Base-by-base conservation (phyloP, 345 rosid genomes). In the Sisymbrium altissimum region DNA sequence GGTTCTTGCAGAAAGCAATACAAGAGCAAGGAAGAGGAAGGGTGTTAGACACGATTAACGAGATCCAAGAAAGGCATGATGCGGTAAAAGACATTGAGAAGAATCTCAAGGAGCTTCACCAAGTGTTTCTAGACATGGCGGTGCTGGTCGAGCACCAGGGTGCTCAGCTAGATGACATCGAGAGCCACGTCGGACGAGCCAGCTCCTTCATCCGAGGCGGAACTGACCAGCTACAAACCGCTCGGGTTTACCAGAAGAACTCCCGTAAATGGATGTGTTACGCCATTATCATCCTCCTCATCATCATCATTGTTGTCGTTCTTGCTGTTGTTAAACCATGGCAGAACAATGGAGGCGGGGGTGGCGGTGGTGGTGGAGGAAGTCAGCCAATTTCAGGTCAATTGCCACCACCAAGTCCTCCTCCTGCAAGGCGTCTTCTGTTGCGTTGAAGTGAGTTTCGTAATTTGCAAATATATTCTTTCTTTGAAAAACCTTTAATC, bases 21-120 rank as follows among this genome's bases (percentile, higher is more conserved):
- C 95, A 89, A 76, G 94, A 93, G 43, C 97, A 93, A 56, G 98
- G 98, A 29, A 85, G 96, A 66, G 97, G 97, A 5, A 81, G 85
- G 21, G 77, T 91, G 11, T 58, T 88, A 80, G 94, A 89, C 73
- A 87, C 97, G 0, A 88, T 89, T 56, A 84, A 82, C 65, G 93
- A 89, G 84, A 89, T 93, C 27, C 96, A 90, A 66, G 97, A 93
- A 66, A 87, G 97, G 80, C 97, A 93, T 36, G 98, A 93, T 39
- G 93, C 96, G 0, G 97, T 86, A 12, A 90, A 85, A 73, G 93
- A 88, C 30, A 64, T 93, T 18, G 93, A 90, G 85, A 89, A 89
- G 74, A 84, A 88, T 64, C 89, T 93, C 9, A 84, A 66, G 74
- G 96, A 90, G 82, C 78, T 93, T 73, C 97, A 93, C 85, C 97